Evolutionary conservation across 2,329 filamentous ascomycete genomes (phyloP).

Genomic region (Xylariaceae sp.): DNA sequence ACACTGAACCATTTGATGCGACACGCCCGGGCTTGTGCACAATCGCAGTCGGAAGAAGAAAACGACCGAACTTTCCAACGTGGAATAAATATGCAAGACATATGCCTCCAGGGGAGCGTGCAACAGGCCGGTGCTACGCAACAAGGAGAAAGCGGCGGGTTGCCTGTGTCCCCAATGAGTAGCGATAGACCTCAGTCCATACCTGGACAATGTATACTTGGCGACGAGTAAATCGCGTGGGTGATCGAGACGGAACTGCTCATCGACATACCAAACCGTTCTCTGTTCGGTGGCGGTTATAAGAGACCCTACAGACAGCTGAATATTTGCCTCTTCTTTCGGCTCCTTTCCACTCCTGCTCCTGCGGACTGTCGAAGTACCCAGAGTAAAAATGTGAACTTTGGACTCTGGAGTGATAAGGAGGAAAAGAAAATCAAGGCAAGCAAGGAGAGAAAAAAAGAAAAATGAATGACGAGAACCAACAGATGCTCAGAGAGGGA

Average conservation of each 20-base stretch:
- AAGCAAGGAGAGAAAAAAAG: not conserved
- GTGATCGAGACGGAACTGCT: not conserved
- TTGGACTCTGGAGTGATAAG: not conserved
- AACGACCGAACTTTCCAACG: not conserved
- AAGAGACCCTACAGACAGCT: not conserved
- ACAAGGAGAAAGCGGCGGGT: not conserved
- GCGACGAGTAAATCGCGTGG: not conserved
- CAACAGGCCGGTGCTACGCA: not conserved
- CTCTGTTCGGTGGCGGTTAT: not conserved
- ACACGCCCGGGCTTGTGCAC: constrained; percentile 6
- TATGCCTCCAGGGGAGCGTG: constrained; percentile 1
- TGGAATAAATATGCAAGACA: constrained; percentile 9
- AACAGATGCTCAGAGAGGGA: too few relatives aligned
- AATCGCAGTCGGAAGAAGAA: constrained; percentile 12
- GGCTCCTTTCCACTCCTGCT: not conserved
- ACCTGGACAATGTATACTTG: not conserved
- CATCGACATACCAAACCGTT: not conserved
- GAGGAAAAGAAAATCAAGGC: not conserved
- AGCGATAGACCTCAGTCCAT: not conserved
- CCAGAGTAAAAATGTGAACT: not conserved
- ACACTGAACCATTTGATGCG: not conserved
- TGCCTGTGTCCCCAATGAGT: not conserved
- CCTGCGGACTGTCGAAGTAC: not conserved
- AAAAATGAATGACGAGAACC: too few relatives aligned
- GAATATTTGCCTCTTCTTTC: not conserved